These are phyloP conservation scores for Sistotremastrum suecicum DNA, from an alignment of 768 basidiomycete species.

Conservation along the genomic window DNA sequence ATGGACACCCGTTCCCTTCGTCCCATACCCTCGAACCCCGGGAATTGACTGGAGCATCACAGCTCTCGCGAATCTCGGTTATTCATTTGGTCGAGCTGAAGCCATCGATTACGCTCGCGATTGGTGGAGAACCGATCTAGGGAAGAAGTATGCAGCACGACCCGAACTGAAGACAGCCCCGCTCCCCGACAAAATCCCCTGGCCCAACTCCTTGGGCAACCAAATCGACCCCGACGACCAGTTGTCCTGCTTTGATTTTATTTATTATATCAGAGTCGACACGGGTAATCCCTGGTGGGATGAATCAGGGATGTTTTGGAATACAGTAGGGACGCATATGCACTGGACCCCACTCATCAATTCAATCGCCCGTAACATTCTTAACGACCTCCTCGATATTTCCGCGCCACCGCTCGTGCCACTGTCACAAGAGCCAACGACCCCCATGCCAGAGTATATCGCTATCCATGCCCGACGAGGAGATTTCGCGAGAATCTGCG, in stretches of 20 bases:
- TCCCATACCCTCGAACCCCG: too few relatives aligned
- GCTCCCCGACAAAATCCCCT: too few relatives aligned
- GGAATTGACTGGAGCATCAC: too few relatives aligned
- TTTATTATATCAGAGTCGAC: constrained; percentile 9
- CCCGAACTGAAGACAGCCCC: too few relatives aligned
- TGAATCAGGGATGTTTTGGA: constrained; percentile 29
- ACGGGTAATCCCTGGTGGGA: too few relatives aligned
- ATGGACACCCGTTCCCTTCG: too few relatives aligned
- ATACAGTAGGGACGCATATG: constrained; percentile 38
- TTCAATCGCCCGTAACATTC: constrained; percentile 28
- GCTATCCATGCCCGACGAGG: constrained; percentile 10
- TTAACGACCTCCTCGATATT: constrained; percentile 29
- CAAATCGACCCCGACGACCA: constrained; percentile 10
- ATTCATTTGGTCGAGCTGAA: too few relatives aligned
- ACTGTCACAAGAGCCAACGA: constrained; percentile 22
- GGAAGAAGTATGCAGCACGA: too few relatives aligned
- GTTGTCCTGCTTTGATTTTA: constrained; percentile 7
- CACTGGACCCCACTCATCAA: constrained; percentile 32
- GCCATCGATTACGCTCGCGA: too few relatives aligned
- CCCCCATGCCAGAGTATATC: constrained; percentile 14
- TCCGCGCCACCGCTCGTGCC: not conserved
- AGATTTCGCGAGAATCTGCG: constrained; percentile 38
- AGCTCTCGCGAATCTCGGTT: too few relatives aligned
- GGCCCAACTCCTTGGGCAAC: not conserved
- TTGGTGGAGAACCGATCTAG: too few relatives aligned